Conservation (phyloP, 2,329 filamentous ascomycete genomes). For the Escovopsis sp. region DNA sequence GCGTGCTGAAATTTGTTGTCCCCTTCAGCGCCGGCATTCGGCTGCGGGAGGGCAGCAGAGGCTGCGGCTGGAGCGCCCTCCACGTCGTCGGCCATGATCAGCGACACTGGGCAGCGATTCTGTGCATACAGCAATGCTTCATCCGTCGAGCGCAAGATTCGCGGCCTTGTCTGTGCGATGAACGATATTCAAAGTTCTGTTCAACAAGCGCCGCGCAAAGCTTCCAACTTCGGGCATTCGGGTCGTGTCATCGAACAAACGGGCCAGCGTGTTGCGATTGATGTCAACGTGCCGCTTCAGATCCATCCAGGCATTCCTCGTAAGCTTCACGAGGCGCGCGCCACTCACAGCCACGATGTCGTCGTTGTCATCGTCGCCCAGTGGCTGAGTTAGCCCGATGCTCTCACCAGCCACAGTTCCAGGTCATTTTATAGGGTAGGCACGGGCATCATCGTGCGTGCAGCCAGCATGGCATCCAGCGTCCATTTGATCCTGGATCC, state of each 20-base stretch:
- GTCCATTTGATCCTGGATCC: no score
- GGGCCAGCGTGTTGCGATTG: conserved; percentile 5
- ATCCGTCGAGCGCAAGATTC: conserved; percentile 2
- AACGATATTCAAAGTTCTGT: no score
- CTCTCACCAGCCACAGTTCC: no score
- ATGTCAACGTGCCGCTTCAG: not conserved
- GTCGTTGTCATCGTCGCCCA: no score
- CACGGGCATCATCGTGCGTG: no score
- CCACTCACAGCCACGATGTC: no score
- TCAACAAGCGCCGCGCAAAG: not conserved
- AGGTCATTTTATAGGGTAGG: no score
- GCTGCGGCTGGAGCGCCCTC: conserved; percentile 12
- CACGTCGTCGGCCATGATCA: conserved; percentile 18
- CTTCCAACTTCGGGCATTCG: not conserved
- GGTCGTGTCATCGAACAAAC: not conserved
- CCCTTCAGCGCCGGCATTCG: conserved; percentile 27
- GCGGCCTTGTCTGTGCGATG: no score
- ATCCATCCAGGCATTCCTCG: no score
- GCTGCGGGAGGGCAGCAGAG: conserved; percentile 1
- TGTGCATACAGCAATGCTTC: conserved; percentile 6
- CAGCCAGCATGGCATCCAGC: no score
- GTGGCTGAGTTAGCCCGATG: no score
- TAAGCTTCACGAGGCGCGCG: no score
- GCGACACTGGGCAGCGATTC: not conserved
- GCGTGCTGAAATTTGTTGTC: conserved; percentile 95